phyloP scores from a whole-genome alignment of 2,329 filamentous ascomycete species.

The Colletotrichum ledebouriae region DNA sequence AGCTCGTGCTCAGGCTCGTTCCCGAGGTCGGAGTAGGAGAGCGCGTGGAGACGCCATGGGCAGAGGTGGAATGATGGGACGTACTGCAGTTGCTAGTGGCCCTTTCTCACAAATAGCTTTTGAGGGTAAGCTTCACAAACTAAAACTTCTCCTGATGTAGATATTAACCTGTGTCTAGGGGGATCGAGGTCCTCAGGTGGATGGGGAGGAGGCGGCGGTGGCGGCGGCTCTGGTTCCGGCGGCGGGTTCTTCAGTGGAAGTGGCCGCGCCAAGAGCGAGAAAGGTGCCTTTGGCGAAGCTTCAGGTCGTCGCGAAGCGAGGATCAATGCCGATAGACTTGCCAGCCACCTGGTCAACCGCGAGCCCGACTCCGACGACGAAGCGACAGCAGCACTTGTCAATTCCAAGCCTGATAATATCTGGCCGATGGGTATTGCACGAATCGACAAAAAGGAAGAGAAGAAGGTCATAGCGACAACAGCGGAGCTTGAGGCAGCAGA shows the following conservation, averaged over 20 bases:
- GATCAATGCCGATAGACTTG: slow-evolving; percentile 70
- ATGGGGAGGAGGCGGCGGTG: slow-evolving; percentile 41
- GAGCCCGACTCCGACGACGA: slow-evolving; percentile 43
- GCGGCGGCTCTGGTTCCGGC: slow-evolving; percentile 45
- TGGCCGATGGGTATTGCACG: slow-evolving; percentile 70
- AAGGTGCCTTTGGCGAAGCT: slow-evolving; percentile 54
- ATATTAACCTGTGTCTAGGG: slow-evolving; percentile 35
- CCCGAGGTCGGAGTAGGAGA: slow-evolving; percentile 53
- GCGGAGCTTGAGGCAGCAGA: slow-evolving; percentile 70
- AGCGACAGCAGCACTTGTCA: slow-evolving; percentile 45
- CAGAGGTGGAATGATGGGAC: slow-evolving; percentile 54
- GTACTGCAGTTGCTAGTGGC: slow-evolving; percentile 54
- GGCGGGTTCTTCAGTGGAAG: slow-evolving; percentile 47
- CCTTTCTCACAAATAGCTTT: slow-evolving; percentile 52
- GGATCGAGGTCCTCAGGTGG: slow-evolving; percentile 41
- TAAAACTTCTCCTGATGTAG: too few species aligned
- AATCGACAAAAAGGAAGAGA: slow-evolving; percentile 66
- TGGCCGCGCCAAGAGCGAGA: slow-evolving; percentile 52
- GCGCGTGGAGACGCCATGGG: slow-evolving; percentile 62
- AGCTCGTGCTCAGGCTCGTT: slow-evolving; percentile 41
- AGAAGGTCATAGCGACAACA: slow-evolving; percentile 67
- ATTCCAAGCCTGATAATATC: slow-evolving; percentile 45
- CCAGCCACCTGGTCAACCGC: slow-evolving; percentile 54
- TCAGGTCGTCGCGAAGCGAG: slow-evolving; percentile 57
- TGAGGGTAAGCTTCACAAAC: slow-evolving; percentile 31